A percentile compares a stretch with the other conserved stretches of the same genome.
These are phyloP conservation scores for Candida ponderosae DNA, from an alignment of 805 yeast genomes.

Conservation along the genomic window DNA sequence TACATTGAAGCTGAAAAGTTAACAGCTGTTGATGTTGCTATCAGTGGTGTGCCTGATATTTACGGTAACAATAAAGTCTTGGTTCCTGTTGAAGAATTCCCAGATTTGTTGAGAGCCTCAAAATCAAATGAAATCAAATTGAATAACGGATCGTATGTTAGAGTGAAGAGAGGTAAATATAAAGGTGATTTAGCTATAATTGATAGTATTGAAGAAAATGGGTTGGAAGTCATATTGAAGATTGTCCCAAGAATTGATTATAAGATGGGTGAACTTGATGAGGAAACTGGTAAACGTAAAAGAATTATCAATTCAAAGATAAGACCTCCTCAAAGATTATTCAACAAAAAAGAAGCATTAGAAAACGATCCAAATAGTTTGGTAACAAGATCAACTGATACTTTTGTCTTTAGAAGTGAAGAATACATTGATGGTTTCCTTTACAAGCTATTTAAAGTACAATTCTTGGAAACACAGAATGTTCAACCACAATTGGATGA, in stretches of 20 bases:
- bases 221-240: conserved; percentile 89
- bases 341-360: conserved; percentile 83
- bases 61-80: conserved; percentile 66
- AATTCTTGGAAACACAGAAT: conserved; percentile 69
- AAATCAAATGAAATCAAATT: conserved; percentile 82
- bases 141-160: conserved; percentile 86
- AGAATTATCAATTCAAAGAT: conserved; percentile 45
- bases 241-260: conserved; percentile 92
- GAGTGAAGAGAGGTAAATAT: conserved; percentile 86
- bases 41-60: conserved; percentile 84
- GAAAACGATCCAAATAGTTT: conserved; percentile 72
- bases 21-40: conserved; percentile 83
- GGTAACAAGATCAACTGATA: conserved; percentile 55
- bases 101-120: conserved; percentile 83
- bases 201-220: conserved; percentile 89
- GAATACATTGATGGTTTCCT: conserved; percentile 87
- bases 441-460: conserved; percentile 78
- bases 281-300: conserved; percentile 39
- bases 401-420: conserved; percentile 74
- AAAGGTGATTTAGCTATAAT: conserved; percentile 91
- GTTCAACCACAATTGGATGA: conserved; percentile 88
- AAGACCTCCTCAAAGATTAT: conserved; percentile 80
- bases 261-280: conserved; percentile 60
- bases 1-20: conserved; percentile 92
- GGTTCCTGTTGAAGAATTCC: conserved; percentile 94